A percentile compares a stretch with the other conserved stretches of the same genome.
Conservation (phyloP, 2,329 filamentous ascomycete species). For the Cercospora beticola region DNA sequence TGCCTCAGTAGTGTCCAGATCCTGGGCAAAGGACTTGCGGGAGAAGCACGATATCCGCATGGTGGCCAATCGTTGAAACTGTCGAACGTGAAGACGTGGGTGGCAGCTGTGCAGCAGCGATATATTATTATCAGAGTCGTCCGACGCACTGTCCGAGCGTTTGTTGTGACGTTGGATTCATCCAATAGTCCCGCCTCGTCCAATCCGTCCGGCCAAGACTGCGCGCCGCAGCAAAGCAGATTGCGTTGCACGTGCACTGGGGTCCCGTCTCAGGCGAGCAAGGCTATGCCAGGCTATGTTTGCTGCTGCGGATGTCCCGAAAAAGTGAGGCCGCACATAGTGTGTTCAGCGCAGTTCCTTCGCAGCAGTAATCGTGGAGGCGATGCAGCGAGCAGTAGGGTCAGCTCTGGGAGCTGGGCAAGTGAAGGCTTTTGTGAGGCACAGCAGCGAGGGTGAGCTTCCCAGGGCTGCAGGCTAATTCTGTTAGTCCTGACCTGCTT, state of each 20-base stretch:
- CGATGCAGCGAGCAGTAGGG: background rate
- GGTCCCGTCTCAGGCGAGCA: background rate
- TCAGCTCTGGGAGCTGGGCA: conserved; percentile 1
- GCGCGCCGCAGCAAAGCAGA: conserved; percentile 10
- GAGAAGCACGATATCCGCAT: conserved; percentile 37
- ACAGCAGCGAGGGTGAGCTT: background rate
- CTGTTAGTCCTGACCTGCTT: background rate
- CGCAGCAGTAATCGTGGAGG: conserved; percentile 2
- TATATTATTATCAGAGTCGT: background rate
- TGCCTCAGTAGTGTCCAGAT: conserved; percentile 15
- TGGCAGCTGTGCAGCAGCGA: background rate
- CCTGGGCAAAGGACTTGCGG: conserved; percentile 21
- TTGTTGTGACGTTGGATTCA: conserved; percentile 18
- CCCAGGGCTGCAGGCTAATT: background rate
- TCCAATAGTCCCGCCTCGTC: conserved; percentile 7
- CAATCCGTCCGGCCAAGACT: conserved; percentile 13
- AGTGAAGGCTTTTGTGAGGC: conserved; percentile 7
- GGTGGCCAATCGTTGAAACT: conserved; percentile 8
- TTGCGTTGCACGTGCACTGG: conserved; percentile 5
- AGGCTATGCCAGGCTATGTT: conserved; percentile 9
- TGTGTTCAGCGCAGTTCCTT: background rate
- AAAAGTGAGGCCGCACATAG: conserved; percentile 1
- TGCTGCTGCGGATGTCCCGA: background rate
- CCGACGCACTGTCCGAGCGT: conserved; percentile 6
- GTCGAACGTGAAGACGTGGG: conserved; percentile 6